Evolutionary conservation across 129 eudicot species (phyloP).

Genomic region (Flaveria bidentis): DNA sequence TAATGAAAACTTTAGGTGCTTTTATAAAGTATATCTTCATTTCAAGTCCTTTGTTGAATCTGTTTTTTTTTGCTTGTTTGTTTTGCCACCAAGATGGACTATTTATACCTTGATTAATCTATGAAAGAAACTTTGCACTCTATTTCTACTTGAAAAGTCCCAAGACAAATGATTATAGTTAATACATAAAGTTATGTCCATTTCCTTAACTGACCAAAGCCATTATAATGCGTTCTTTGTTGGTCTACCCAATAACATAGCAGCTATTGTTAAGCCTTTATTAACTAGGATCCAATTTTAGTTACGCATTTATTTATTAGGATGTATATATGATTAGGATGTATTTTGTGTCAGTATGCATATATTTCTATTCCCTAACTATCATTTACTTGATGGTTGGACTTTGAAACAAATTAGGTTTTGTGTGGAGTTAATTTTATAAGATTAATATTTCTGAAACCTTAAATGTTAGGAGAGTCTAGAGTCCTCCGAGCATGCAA

Average conservation of each 20-base stretch:
- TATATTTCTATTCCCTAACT: not conserved
- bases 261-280: constrained; percentile 11
- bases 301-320: not conserved
- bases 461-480: not conserved
- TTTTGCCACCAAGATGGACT: not conserved
- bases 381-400: constrained; percentile 8
- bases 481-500: not conserved
- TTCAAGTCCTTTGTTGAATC: not conserved
- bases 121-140: not conserved
- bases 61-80: not conserved
- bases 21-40: not conserved
- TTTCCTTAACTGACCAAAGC: not conserved
- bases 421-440: constrained; percentile 5
- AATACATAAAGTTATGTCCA: not conserved
- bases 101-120: not conserved
- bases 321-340: not conserved
- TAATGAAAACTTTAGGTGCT: constrained; percentile 15
- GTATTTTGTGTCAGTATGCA: not conserved
- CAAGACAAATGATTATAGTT: not conserved
- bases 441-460: not conserved
- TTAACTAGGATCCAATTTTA: constrained; percentile 16
- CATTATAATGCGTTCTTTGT: not conserved
- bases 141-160: not conserved
- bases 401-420: not conserved
- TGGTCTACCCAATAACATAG: constrained; percentile 5